A percentile compares a stretch with the other conserved stretches of the same genome.
Conservation (phyloP, 768 basidiomycete genomes). For the Rhizopogon rudus region DNA sequence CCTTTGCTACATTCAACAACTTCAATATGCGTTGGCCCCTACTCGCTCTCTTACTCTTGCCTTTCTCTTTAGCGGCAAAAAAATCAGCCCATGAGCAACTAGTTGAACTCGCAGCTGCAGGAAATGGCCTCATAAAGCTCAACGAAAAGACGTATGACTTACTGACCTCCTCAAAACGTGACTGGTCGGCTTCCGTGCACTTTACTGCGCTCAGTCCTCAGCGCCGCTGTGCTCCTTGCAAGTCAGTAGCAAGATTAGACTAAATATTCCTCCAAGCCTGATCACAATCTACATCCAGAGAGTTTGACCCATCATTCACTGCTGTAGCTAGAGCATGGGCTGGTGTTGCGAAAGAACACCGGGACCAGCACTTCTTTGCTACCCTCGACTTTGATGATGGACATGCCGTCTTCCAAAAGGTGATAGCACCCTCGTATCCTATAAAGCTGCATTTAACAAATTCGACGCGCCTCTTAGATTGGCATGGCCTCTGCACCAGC, state of each 20-base stretch:
- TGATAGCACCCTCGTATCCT: conserved; percentile 20
- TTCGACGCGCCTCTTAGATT: conserved; percentile 46
- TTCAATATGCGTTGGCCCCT: conserved; percentile 15
- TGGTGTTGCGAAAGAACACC: conserved; percentile 49
- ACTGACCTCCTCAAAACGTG: conserved; percentile 66
- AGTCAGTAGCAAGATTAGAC: conserved; percentile 42
- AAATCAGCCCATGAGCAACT: conserved; percentile 49
- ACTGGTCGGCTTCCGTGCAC: conserved; percentile 84
- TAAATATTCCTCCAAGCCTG: background rate
- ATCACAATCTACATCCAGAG: conserved; percentile 38
- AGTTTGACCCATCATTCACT: conserved; percentile 83
- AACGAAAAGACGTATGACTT: conserved; percentile 73
- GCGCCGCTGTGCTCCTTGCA: conserved; percentile 90
- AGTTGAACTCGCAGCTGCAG: conserved; percentile 58
- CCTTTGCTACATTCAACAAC: background rate
- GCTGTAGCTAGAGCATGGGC: conserved; percentile 83
- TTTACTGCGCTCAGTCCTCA: conserved; percentile 82
- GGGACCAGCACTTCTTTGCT: conserved; percentile 88
- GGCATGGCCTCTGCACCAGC: conserved; percentile 82
- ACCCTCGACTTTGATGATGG: conserved; percentile 84
- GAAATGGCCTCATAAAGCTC: conserved; percentile 80
- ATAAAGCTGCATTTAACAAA: background rate
- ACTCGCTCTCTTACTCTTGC: conserved; percentile 28
- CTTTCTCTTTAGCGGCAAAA: conserved; percentile 25
- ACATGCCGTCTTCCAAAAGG: conserved; percentile 75